Base-by-base conservation (phyloP, 805 yeast species). In the Candida silvicultrix region DNA sequence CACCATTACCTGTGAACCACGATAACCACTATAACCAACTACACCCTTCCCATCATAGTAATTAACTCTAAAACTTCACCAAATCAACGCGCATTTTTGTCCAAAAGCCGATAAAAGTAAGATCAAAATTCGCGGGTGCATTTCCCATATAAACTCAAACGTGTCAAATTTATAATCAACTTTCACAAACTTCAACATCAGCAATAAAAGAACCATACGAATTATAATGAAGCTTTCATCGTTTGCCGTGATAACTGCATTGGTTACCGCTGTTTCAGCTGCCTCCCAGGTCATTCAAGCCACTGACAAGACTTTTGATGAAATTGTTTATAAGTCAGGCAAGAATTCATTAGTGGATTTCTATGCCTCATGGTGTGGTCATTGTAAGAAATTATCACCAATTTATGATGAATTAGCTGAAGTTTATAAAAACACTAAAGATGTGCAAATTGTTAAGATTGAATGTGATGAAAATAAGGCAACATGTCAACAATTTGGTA, bases 291-390 rank as follows among this genome's bases (percentile, higher is more conserved):
- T 78, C 18, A 60, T 74, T 23, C 70, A 68, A 42, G 74, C 73
- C 32, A 70, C 69, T 48, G 80, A 75, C 49, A 60, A 65, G 32
- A 76, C 69, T 50, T 82, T 82, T 58, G 76, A 78, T 44, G 75
- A 73, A 16, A 62, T 78, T 38, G 84, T 80, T 16, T 65, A 74
- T 45, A 75, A 79, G 40, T 75, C 84, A 6, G 81, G 77, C 31
- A 85, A 84, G 71, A 84, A 81, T 56, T 77, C 90, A 10, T 73
- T 89, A 50, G 87, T 88, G 51, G 85, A 88, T 71, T 92, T 89
- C 70, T 92, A 87, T 63, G 97, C 98, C 43, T 89, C 95, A 63
- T 90, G 97, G 97, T 89, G 96, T 73, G 89, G 95, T 42, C 96
- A 89, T 75, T 89, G 97, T 74, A 88, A 88, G 75, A 87, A 77